Evolutionary conservation across 2,329 filamentous ascomycete species (phyloP), one percentile per base, ranked within the genome.

Genomic region (Penicillium sp.): DNA sequence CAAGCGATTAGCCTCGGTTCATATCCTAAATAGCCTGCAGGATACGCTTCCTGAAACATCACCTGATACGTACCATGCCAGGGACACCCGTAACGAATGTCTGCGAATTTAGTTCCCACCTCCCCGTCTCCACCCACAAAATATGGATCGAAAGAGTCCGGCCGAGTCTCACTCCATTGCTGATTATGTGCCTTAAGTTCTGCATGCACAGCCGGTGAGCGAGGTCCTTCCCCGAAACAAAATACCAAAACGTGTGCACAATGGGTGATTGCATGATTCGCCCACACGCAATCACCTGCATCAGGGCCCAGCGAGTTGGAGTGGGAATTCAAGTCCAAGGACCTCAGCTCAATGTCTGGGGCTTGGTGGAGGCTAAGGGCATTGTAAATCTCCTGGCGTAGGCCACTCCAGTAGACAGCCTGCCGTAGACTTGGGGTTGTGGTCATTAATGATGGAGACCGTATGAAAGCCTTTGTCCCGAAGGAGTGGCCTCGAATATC

Each of bases 261-360:
- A 44, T 67, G 65, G 21, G 65, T 63, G 33, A 78, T 77, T 19
- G 75, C 76, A 12, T 76, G 70, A 35, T 75, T 77, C 19, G 76
- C 75, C 76, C 75, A 78, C 7, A 73, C 68, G 5, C 74, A 75
- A 55, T 78, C 76, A 25, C 71, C 71, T 17, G 73, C 70, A 51
- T 75, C 72, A 8, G 76, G 69, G 0, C 74, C 75, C 15, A 76
- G 69, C 2, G 58, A 53, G 2, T 55, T 61, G 23, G 60, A 61
- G 3, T 64, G 43, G 6, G 61, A 65, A 62, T 77, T 73, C 25
- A 69, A 59, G 27, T 77, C 74, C 25, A 70, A 60, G 19, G 63
- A 68, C 17, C 60, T 63, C 25, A 70, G 43, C 15, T 66, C 67
- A 27, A 69, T 58, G 25, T 70, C 65, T 8, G 67, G 67, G 10